These are phyloP conservation scores for Phlebopus sp. DNA, from an alignment of 1,284 basidiomycete genomes.

Conservation along the genomic window DNA sequence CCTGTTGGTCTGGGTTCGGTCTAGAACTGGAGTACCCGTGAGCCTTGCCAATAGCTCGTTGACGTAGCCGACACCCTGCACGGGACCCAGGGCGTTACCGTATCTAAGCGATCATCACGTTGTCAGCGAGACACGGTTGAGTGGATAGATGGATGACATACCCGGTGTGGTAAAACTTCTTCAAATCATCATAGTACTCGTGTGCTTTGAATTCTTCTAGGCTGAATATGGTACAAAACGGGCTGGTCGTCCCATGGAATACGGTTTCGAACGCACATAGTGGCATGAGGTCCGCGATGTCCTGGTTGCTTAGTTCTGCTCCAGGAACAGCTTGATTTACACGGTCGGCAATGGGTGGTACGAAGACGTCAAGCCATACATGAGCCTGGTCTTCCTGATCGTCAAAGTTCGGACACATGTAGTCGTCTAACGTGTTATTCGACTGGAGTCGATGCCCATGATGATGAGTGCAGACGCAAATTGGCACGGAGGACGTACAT, in stretches of 20 bases:
- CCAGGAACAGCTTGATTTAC: slow-evolving; percentile 63
- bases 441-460: slow-evolving; percentile 27
- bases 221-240: slow-evolving; percentile 70
- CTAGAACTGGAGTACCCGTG: slow-evolving; percentile 54
- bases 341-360: slow-evolving; percentile 54
- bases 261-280: slow-evolving; percentile 79
- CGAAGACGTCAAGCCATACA: slow-evolving; percentile 54
- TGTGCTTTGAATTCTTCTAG: slow-evolving; percentile 55
- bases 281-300: slow-evolving; percentile 63
- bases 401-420: slow-evolving; percentile 63
- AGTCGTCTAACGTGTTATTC: slow-evolving; percentile 74
- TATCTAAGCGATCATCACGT: slow-evolving; percentile 40
- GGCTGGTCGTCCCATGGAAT: slow-evolving; percentile 50
- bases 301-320: slow-evolving; percentile 54
- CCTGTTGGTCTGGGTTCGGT: slow-evolving; percentile 74
- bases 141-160: slow-evolving; percentile 34
- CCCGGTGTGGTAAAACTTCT: slow-evolving; percentile 74
- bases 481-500: slow-evolving; percentile 30
- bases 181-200: slow-evolving; percentile 69
- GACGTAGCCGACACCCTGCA: slow-evolving; percentile 79
- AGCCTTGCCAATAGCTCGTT: slow-evolving; percentile 85
- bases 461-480: not conserved
- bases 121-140: not conserved
- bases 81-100: slow-evolving; percentile 60
- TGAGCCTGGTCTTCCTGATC: slow-evolving; percentile 40